Evolutionary conservation across 306 rosid species (phyloP).

Genomic region (Trifolium subterraneum): DNA sequence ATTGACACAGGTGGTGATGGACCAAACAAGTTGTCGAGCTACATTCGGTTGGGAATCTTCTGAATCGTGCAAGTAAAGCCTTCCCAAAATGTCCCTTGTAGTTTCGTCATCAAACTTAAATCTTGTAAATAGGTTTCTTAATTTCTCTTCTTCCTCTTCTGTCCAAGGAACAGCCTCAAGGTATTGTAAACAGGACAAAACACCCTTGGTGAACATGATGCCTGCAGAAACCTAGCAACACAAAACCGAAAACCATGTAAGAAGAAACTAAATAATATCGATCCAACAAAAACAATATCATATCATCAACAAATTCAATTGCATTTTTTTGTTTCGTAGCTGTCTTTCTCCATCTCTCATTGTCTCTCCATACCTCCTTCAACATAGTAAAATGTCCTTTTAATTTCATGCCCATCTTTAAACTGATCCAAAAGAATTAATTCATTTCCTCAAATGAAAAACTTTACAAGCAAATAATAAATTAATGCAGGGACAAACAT

Average conservation of each 20-base stretch:
- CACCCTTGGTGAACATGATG: slow-evolving; percentile 77
- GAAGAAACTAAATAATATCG: slow-evolving; percentile 20
- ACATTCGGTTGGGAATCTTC: slow-evolving; percentile 56
- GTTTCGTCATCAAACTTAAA: slow-evolving; percentile 79
- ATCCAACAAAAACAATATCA: slow-evolving; percentile 6
- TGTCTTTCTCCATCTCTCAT: not conserved
- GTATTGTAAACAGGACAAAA: slow-evolving; percentile 72
- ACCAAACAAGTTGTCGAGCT: slow-evolving; percentile 69
- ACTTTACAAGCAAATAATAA: not conserved
- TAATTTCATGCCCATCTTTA: slow-evolving; percentile 18
- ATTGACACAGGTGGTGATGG: slow-evolving; percentile 69
- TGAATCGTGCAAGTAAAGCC: slow-evolving; percentile 60
- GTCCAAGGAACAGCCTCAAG: slow-evolving; percentile 97
- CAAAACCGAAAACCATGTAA: slow-evolving; percentile 34
- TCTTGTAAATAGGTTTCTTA: slow-evolving; percentile 67
- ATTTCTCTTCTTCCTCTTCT: slow-evolving; percentile 89
- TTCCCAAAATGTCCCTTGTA: slow-evolving; percentile 73
- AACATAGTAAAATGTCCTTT: not conserved
- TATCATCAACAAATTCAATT: not conserved
- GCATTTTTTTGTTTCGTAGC: not conserved
- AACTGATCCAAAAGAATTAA: not conserved
- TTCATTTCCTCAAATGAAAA: not conserved
- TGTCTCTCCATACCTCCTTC: not conserved
- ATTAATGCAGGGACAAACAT: not conserved
- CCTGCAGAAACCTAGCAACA: slow-evolving; percentile 73